Evolutionary conservation across 2,329 filamentous ascomycete species (phyloP).

Genomic region (Dothideomycetes sp.): DNA sequence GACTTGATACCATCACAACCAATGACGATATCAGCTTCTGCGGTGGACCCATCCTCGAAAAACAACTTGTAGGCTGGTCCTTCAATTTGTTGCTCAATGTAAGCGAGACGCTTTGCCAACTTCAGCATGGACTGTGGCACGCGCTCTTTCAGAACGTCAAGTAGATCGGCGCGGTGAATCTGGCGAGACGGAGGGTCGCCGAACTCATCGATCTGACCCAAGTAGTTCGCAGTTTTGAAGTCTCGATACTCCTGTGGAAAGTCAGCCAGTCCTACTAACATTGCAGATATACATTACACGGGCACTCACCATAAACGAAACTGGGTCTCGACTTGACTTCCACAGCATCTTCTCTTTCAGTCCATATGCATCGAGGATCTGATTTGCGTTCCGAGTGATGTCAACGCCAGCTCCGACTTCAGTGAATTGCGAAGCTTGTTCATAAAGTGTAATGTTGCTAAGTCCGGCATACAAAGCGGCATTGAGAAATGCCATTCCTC

Average conservation of each 20-base stretch:
- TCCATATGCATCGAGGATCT: no score
- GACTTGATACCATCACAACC: conserved; percentile 53
- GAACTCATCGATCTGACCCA: conserved; percentile 5
- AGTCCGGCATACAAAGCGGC: no score
- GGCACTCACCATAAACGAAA: no score
- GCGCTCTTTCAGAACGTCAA: conserved; percentile 16
- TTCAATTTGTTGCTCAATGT: conserved; percentile 15
- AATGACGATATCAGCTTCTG: conserved; percentile 34
- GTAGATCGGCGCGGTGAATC: conserved; percentile 15
- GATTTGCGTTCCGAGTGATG: no score
- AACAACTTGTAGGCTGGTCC: conserved; percentile 29
- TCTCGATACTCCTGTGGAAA: conserved; percentile 7
- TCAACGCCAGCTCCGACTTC: no score
- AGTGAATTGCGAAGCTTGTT: no score
- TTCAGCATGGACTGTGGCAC: conserved; percentile 16
- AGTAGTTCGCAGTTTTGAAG: conserved; percentile 3
- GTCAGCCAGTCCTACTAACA: no score
- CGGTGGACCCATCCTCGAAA: conserved; percentile 35
- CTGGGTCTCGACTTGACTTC: no score
- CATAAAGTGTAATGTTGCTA: no score
- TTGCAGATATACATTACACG: no score
- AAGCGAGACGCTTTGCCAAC: conserved; percentile 16
- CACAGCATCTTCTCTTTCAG: no score
- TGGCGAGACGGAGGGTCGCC: conserved; percentile 4
- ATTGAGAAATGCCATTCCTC: no score